Evolutionary conservation across 306 rosid genomes (phyloP), one percentile per base, ranked within the genome.

Genomic region (Casuarina glauca): DNA sequence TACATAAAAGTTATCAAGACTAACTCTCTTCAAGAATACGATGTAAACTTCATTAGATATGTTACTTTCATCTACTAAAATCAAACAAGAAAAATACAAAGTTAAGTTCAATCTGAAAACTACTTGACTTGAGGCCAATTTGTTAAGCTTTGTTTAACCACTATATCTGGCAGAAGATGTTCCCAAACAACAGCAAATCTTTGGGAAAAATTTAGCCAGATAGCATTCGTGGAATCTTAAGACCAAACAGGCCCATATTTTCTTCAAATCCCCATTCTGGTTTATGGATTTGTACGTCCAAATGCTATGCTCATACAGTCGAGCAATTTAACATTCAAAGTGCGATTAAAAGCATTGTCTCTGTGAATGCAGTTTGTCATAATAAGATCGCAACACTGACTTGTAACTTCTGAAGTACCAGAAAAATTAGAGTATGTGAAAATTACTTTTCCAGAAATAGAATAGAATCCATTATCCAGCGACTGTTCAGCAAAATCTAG

Each of bases 401-500:
- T 38, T 32, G 6, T 16, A 54, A 53, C 15, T 74, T 50, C 13
- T 20, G 42, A 9, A 42, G 54, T 26, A 42, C 57, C 16, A 42
- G 69, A 57, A 46, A 49, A 49, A 26, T 46, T 0, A 35, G 72
- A 38, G 35, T 36, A 39, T 11, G 70, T 13, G 9, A 46, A 20
- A 44, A 57, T 52, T 26, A 93, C 97, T 93, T 82, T 87, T 19
- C 77, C 87, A 4, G 90, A 89, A 70, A 92, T 84, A 1, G 91
- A 67, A 69, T 82, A 82, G 81, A 87, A 94, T 58, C 98, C 91
- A 71, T 76, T 72, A 32, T 72, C 79, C 51, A 88, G 62, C 5
- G 91, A 89, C 51, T 89, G 92, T 74, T 88, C 87, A 42, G 87
- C 93, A 53, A 90, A 90, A 74, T 70, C 83, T 43, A 87, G 69